These are phyloP conservation scores for Fraxinus paxiana DNA, from an alignment of 305 asterid genomes.

Conservation along the genomic window DNA sequence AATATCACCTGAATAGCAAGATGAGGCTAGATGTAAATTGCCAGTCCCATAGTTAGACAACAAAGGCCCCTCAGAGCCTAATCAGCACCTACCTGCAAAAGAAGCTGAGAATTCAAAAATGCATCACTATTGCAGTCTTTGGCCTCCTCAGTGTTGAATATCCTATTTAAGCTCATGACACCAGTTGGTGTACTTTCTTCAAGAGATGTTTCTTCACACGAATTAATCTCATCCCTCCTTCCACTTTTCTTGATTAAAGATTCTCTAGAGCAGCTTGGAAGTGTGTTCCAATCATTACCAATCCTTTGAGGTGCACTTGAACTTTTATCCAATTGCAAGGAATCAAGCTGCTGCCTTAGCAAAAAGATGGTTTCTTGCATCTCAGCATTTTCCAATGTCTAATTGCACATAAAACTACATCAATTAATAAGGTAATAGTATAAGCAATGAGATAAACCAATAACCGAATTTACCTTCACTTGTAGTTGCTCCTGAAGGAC, in stretches of 20 bases:
- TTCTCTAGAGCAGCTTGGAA: constrained; percentile 33
- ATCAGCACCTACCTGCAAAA: constrained; percentile 42
- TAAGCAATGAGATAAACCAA: constrained; percentile 7
- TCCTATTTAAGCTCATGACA: constrained; percentile 43
- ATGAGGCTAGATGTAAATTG: not conserved
- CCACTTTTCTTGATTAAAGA: constrained; percentile 30
- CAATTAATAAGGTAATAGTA: constrained; percentile 15
- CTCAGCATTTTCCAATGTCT: constrained; percentile 59
- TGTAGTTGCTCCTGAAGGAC: constrained; percentile 81
- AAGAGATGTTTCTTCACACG: constrained; percentile 38
- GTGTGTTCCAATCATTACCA: constrained; percentile 26
- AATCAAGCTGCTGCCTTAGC: constrained; percentile 55
- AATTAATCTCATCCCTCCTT: constrained; percentile 31
- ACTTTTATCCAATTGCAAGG: constrained; percentile 40
- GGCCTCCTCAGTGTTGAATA: constrained; percentile 37
- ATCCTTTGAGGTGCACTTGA: constrained; percentile 27
- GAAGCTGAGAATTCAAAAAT: constrained; percentile 50
- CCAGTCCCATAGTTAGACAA: not conserved
- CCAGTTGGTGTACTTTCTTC: constrained; percentile 57
- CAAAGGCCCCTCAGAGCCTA: not conserved
- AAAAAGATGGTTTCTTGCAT: constrained; percentile 58
- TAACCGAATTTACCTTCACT: constrained; percentile 48
- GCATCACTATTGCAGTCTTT: constrained; percentile 38
- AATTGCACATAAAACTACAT: constrained; percentile 21
- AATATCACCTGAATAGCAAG: not conserved